These are phyloP conservation scores for barrel medic (Medicago truncatula) DNA, from an alignment of 306 rosid genomes.

Conservation along the genomic window DNA sequence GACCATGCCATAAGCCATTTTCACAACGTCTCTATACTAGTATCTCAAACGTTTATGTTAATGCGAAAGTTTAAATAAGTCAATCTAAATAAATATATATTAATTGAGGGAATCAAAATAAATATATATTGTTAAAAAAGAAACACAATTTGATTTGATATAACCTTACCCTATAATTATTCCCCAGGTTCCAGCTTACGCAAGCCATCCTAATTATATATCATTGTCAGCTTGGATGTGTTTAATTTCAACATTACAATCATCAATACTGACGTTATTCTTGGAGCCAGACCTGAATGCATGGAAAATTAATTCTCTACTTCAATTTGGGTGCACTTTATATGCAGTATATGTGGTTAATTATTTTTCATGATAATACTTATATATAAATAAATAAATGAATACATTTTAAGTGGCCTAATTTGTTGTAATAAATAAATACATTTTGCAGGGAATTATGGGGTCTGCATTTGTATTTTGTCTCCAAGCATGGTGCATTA, in stretches of 20 bases:
- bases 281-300: conserved; percentile 46
- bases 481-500: conserved; percentile 66
- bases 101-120: too few species aligned
- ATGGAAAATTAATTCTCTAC: conserved; percentile 53
- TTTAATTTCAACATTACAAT: conserved; percentile 54
- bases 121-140: too few species aligned
- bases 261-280: conserved; percentile 40
- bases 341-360: conserved; percentile 35
- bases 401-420: not conserved
- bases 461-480: conserved; percentile 54
- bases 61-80: too few species aligned
- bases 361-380: not conserved
- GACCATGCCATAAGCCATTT: too few species aligned
- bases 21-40: too few species aligned
- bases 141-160: too few species aligned
- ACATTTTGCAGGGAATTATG: conserved; percentile 50
- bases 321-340: conserved; percentile 37
- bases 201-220: conserved; percentile 56
- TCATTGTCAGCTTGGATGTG: conserved; percentile 71
- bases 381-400: too few species aligned
- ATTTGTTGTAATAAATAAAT: not conserved
- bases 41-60: too few species aligned
- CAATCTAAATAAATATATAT: too few species aligned
- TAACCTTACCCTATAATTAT: too few species aligned
- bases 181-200: conserved; percentile 62